Evolutionary conservation across 257 asterid genomes (phyloP).

Genomic region (Solanum virginianum): DNA sequence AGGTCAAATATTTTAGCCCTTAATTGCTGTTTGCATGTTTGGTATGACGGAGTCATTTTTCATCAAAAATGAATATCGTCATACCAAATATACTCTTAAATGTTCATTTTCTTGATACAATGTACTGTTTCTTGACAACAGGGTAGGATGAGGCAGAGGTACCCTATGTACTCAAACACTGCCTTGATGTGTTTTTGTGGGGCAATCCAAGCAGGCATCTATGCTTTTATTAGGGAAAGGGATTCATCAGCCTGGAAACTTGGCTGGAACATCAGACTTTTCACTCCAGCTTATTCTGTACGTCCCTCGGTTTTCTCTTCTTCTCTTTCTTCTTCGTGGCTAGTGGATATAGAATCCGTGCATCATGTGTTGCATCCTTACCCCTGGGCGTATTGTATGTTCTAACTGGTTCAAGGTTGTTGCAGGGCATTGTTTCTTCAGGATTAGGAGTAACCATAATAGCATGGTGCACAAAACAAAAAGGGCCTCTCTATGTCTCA

Average conservation of each 20-base stretch:
- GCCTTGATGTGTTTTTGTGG: slow-evolving; percentile 15
- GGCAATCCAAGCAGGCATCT: slow-evolving; percentile 12
- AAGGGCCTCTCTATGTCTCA: slow-evolving; percentile 31
- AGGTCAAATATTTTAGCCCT: slow-evolving; percentile 4
- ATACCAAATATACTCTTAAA: neutral
- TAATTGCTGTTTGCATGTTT: neutral
- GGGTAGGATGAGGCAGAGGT: slow-evolving; percentile 10
- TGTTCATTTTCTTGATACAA: neutral
- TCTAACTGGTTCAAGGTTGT: neutral
- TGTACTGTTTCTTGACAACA: neutral
- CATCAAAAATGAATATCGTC: neutral
- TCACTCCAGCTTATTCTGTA: slow-evolving; percentile 10
- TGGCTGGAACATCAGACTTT: slow-evolving; percentile 26
- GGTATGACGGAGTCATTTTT: neutral
- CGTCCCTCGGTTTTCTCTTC: neutral
- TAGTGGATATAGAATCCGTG: neutral
- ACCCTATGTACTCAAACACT: slow-evolving; percentile 22
- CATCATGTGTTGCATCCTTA: neutral
- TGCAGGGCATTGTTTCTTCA: slow-evolving; percentile 23
- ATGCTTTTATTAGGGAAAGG: slow-evolving; percentile 9
- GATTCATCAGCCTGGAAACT: slow-evolving; percentile 20
- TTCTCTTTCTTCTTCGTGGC: neutral
- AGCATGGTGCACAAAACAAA: slow-evolving; percentile 16
- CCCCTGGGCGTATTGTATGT: slow-evolving; percentile 1
- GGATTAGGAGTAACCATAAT: slow-evolving; percentile 6